phyloP scores from a whole-genome alignment of 768 basidiomycete genomes.

The Glaciozyma martinii region DNA sequence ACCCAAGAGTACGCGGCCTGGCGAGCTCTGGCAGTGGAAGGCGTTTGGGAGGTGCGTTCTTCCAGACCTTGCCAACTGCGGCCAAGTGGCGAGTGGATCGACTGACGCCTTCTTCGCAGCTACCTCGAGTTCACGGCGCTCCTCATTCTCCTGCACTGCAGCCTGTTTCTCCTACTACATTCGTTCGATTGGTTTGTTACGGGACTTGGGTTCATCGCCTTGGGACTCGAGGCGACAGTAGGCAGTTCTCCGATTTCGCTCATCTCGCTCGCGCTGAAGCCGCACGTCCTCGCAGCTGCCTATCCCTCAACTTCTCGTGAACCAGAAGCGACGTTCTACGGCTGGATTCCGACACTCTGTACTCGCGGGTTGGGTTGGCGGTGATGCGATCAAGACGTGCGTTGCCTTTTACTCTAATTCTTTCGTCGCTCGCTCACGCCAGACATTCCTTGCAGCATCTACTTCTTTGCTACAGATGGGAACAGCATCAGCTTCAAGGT shows the following conservation, averaged over 20 bases:
- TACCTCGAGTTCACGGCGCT: slow-evolving; percentile 31
- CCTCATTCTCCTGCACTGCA: slow-evolving; percentile 19
- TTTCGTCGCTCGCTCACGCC: neutral
- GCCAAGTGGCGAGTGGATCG: too few species aligned
- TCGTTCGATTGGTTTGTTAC: slow-evolving; percentile 19
- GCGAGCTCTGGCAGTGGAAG: slow-evolving; percentile 28
- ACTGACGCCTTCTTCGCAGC: neutral
- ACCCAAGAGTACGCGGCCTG: slow-evolving; percentile 8
- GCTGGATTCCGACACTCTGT: slow-evolving; percentile 26
- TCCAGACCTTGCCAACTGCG: neutral
- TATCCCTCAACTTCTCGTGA: slow-evolving; percentile 17
- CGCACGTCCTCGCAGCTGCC: too few species aligned
- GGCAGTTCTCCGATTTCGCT: neutral
- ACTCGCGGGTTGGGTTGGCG: slow-evolving; percentile 27
- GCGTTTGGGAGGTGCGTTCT: slow-evolving; percentile 1
- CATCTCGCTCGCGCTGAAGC: slow-evolving; percentile 29
- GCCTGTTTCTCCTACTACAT: slow-evolving; percentile 25
- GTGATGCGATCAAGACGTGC: slow-evolving; percentile 22
- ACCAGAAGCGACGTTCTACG: neutral
- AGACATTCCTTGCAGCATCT: slow-evolving; percentile 24
- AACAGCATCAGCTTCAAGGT: slow-evolving; percentile 29
- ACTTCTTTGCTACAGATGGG: slow-evolving; percentile 26
- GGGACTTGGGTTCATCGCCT: slow-evolving; percentile 27
- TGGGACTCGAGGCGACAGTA: slow-evolving; percentile 32
- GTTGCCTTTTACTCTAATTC: neutral